Conservation (phyloP, 345 rosid species). For the Brassica juncea region DNA sequence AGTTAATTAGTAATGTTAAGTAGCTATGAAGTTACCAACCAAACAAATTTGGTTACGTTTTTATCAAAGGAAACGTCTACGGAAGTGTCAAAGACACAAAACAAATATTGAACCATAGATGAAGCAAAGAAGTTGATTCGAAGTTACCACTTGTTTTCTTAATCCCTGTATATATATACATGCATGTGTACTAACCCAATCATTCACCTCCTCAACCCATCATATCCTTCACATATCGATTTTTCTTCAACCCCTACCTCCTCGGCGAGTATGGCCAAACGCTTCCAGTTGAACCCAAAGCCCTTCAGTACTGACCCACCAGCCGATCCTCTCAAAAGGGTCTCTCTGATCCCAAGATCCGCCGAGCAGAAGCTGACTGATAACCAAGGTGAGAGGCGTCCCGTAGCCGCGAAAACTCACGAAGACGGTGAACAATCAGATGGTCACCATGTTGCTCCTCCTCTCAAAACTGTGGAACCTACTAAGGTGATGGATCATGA, state of each 20-base stretch:
- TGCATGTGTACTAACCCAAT: neutral
- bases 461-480: constrained; percentile 1
- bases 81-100: constrained; percentile 38
- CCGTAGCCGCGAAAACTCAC: constrained; percentile 18
- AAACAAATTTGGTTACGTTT: neutral
- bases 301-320: constrained; percentile 1
- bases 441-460: constrained; percentile 15
- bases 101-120: constrained; percentile 43
- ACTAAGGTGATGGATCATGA: constrained; percentile 35
- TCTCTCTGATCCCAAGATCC: constrained; percentile 43
- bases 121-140: constrained; percentile 85
- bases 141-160: constrained; percentile 4
- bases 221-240: neutral
- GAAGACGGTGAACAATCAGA: constrained; percentile 20
- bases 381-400: constrained; percentile 32
- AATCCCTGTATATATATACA: constrained; percentile 16
- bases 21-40: neutral
- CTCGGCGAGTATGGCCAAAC: constrained; percentile 32
- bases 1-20: neutral
- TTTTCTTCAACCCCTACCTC: constrained; percentile 12
- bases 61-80: neutral
- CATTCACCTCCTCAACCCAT: constrained; percentile 30
- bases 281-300: constrained; percentile 46
- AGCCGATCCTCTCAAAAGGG: constrained; percentile 40
- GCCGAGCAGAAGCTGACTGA: constrained; percentile 37